Percentiles rank a stretch among this genome's conserved stretches.
phyloP scores from a whole-genome alignment of 1,284 basidiomycete genomes.

The Cryptococcus sp. region DNA sequence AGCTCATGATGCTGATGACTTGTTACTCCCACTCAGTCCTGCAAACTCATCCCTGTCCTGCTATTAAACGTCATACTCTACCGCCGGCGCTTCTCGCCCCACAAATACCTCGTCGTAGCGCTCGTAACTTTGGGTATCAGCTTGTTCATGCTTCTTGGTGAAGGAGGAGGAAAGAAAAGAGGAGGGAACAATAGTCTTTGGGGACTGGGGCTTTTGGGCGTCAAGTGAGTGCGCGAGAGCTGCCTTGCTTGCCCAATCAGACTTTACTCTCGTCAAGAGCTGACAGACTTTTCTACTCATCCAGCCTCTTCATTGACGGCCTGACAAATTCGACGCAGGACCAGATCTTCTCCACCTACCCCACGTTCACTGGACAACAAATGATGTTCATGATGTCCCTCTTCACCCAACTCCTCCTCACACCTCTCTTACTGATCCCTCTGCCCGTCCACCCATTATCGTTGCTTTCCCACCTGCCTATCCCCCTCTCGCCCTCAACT shows the following conservation, averaged over 20 bases:
- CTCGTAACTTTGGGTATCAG: conserved; percentile 93
- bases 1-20: not conserved
- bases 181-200: conserved; percentile 47
- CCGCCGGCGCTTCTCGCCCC: conserved; percentile 81
- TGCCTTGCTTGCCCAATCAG: too few species aligned
- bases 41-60: conserved; percentile 72
- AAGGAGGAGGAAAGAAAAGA: conserved; percentile 55
- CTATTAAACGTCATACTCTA: conserved; percentile 64
- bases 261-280: not conserved
- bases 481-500: conserved; percentile 56
- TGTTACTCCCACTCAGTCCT: conserved; percentile 59
- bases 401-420: conserved; percentile 63
- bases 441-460: conserved; percentile 35
- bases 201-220: conserved; percentile 41
- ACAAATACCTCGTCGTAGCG: conserved; percentile 91
- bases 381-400: conserved; percentile 96
- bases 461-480: conserved; percentile 29
- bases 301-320: conserved; percentile 90
- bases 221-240: conserved; percentile 41
- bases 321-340: conserved; percentile 98
- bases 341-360: conserved; percentile 72
- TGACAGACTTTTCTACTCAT: conserved; percentile 41
- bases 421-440: conserved; percentile 62
- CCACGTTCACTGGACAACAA: conserved; percentile 70
- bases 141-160: conserved; percentile 88